Conservation (phyloP, 352 stramenopile genomes). For the Phytophthora pistaciae region DNA sequence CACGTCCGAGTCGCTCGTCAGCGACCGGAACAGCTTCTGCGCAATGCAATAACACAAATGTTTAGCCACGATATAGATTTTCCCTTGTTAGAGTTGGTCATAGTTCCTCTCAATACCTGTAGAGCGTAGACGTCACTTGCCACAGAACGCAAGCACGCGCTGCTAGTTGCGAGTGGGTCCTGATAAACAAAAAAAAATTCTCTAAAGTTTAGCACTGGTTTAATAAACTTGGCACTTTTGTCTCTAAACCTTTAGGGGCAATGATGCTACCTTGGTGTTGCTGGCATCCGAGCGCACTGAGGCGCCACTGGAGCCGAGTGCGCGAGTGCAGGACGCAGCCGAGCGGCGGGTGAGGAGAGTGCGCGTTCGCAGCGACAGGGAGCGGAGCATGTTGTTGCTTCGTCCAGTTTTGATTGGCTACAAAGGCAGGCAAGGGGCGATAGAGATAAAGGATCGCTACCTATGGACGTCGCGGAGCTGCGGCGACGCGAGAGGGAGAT, state of each 20-base stretch:
- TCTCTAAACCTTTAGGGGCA: not conserved
- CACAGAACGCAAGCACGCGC: slow-evolving; percentile 34
- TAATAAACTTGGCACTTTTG: slow-evolving; percentile 11
- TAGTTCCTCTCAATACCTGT: slow-evolving; percentile 20
- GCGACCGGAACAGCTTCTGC: slow-evolving; percentile 52
- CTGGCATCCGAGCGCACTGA: not conserved
- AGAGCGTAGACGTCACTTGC: slow-evolving; percentile 41
- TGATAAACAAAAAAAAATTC: slow-evolving; percentile 7
- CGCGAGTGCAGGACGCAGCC: not conserved
- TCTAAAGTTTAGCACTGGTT: not conserved
- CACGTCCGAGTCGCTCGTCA: slow-evolving; percentile 36
- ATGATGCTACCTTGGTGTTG: not conserved
- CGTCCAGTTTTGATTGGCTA: slow-evolving; percentile 6
- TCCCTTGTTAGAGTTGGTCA: not conserved
- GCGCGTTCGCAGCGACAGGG: not conserved
- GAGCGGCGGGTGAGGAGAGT: not conserved
- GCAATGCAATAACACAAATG: not conserved
- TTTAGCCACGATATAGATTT: not conserved
- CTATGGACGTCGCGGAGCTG: slow-evolving; percentile 12
- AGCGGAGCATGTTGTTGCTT: not conserved
- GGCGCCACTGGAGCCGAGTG: not conserved
- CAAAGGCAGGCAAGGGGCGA: not conserved
- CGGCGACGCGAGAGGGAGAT: slow-evolving; percentile 8
- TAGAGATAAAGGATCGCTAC: not conserved
- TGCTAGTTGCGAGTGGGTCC: slow-evolving; percentile 3